A percentile compares a stretch with the other conserved stretches of the same genome.
Evolutionary conservation across 768 basidiomycete genomes (phyloP).

Genomic region (Galerina sulciceps): DNA sequence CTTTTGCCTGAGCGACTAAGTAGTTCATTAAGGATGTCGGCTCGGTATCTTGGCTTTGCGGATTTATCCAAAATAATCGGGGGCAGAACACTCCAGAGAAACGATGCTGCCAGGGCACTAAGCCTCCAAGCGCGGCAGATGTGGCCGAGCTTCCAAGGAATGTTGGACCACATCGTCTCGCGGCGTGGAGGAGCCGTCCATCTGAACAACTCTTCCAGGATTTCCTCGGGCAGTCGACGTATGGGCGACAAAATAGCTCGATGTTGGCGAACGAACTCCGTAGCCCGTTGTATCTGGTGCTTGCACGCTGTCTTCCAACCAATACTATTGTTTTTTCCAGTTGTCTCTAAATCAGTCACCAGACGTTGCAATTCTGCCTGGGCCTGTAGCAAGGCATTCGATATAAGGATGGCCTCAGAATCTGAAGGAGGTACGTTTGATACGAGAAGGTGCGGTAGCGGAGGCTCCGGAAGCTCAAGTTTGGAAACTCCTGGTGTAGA

Average conservation of each 20-base stretch:
- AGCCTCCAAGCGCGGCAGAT: constrained; percentile 7
- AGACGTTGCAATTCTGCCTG: neutral
- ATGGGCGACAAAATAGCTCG: constrained; percentile 5
- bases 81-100: constrained; percentile 4
- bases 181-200: neutral
- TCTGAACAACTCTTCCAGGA: constrained; percentile 1
- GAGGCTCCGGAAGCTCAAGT: neutral
- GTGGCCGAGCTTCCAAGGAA: neutral
- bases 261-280: constrained; percentile 3
- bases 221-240: constrained; percentile 1
- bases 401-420: neutral
- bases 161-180: neutral
- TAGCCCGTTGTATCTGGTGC: neutral
- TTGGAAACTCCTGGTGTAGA: neutral
- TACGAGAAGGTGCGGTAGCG: neutral
- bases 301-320: neutral
- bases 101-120: neutral
- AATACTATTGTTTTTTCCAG: neutral
- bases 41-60: neutral
- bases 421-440: constrained; percentile 7
- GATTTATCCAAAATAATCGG: neutral
- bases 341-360: neutral
- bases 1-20: neutral
- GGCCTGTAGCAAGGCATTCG: neutral
- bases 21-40: neutral